These are phyloP conservation scores for Curvularia eragrostidis DNA, from an alignment of 2,329 filamentous ascomycete species.

Conservation along the genomic window DNA sequence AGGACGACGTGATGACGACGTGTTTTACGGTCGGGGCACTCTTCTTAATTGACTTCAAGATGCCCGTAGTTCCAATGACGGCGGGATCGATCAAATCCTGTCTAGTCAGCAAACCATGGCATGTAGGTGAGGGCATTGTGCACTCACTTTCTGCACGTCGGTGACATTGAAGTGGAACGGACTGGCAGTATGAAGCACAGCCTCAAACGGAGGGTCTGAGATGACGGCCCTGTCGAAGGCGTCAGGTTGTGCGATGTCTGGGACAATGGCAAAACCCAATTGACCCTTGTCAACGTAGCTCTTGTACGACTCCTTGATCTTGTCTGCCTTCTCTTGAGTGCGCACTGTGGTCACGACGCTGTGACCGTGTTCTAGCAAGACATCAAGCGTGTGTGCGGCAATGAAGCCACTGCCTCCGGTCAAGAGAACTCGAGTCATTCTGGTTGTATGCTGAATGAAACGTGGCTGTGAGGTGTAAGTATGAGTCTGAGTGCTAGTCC, in stretches of 20 bases:
- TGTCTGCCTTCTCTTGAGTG: slow-evolving; percentile 66
- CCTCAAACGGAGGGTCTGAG: slow-evolving; percentile 71
- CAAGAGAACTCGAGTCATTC: slow-evolving; percentile 51
- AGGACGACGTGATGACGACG: slow-evolving; percentile 74
- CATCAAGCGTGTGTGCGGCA: slow-evolving; percentile 68
- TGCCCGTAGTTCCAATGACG: slow-evolving; percentile 68
- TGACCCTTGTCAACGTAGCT: slow-evolving; percentile 59
- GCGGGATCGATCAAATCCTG: slow-evolving; percentile 64
- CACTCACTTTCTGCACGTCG: slow-evolving; percentile 66
- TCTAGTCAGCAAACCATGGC: slow-evolving; percentile 6
- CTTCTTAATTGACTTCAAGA: slow-evolving; percentile 63
- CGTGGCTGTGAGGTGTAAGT: background rate
- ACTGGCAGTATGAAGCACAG: slow-evolving; percentile 59
- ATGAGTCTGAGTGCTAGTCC: background rate
- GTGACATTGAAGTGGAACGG: slow-evolving; percentile 79
- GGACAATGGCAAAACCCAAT: slow-evolving; percentile 70
- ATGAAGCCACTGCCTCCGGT: slow-evolving; percentile 69
- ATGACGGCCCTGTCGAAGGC: slow-evolving; percentile 70
- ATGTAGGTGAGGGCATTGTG: too few relatives aligned
- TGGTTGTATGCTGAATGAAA: background rate
- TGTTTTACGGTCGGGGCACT: slow-evolving; percentile 68
- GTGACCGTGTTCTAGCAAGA: slow-evolving; percentile 63
- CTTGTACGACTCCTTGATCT: slow-evolving; percentile 63
- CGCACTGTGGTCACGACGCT: slow-evolving; percentile 69
- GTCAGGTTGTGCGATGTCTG: slow-evolving; percentile 72